Conservation (phyloP, 148 eudicot genomes). For the Rhododendron vialii region DNA sequence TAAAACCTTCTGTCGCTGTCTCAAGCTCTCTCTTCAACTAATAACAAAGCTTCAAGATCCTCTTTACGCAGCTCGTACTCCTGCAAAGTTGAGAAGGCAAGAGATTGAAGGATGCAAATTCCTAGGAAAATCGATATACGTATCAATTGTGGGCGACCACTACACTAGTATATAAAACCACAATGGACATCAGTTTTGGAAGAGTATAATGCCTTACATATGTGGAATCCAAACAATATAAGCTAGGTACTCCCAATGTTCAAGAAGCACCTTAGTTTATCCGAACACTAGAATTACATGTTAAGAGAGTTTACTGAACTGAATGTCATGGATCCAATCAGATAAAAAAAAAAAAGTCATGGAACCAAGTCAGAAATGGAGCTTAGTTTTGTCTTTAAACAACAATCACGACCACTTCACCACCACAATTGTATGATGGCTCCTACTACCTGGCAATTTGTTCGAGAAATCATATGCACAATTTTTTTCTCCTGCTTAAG, state of each 20-base stretch:
- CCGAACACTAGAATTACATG: too few relatives aligned
- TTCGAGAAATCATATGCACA: background rate
- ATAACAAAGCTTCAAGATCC: constrained; percentile 77
- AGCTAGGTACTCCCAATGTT: background rate
- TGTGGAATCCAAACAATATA: background rate
- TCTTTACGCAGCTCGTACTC: constrained; percentile 61
- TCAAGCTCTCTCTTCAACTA: constrained; percentile 44
- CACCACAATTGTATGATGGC: too few relatives aligned
- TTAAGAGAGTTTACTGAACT: background rate
- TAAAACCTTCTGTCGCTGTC: background rate
- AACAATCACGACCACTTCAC: background rate
- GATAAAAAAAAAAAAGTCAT: background rate
- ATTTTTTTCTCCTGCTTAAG: constrained; percentile 24
- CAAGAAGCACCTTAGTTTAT: background rate
- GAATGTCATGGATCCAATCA: background rate
- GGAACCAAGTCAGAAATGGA: background rate
- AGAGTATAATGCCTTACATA: background rate
- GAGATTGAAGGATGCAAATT: background rate
- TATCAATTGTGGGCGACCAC: background rate
- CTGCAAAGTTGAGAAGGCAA: constrained; percentile 32
- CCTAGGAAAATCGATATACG: background rate
- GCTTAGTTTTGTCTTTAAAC: background rate
- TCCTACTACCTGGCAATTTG: too few relatives aligned
- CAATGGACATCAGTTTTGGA: background rate
- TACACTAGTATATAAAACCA: background rate